Percentiles rank a stretch among this genome's conserved stretches.
phyloP scores from a whole-genome alignment of 495 filamentous ascomycete species.

The Cercophora samala region DNA sequence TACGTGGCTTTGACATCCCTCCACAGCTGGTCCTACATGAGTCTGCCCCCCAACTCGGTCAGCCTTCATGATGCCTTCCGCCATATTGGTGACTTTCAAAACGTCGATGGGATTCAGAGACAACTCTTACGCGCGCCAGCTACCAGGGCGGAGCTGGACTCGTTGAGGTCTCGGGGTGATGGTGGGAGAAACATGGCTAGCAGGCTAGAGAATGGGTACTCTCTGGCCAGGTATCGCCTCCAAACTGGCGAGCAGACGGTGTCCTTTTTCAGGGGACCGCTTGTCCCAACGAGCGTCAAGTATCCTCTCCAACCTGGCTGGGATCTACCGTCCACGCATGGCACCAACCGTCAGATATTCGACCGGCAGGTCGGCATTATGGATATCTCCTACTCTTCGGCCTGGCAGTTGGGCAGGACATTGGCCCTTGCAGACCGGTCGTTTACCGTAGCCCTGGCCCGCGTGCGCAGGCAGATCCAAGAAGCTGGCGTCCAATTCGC shows the following conservation, averaged over 20 bases:
- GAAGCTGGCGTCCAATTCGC: conserved; percentile 2
- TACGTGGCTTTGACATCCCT: conserved; percentile 42
- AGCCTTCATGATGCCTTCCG: conserved; percentile 32
- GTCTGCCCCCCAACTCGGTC: conserved; percentile 35
- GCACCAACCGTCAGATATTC: conserved; percentile 44
- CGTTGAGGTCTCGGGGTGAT: conserved; percentile 29
- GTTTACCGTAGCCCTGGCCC: conserved; percentile 29
- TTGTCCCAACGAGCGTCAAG: conserved; percentile 30
- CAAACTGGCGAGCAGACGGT: conserved; percentile 43
- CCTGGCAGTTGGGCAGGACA: conserved; percentile 46
- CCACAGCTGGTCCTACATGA: conserved; percentile 46
- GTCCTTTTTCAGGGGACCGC: conserved; percentile 42
- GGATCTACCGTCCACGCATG: conserved; percentile 32
- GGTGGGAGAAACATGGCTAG: no score
- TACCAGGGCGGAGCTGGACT: not conserved
- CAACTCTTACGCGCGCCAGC: not conserved
- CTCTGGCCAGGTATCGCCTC: conserved; percentile 32
- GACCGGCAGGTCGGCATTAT: conserved; percentile 44
- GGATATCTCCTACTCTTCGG: conserved; percentile 47
- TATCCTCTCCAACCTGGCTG: conserved; percentile 22
- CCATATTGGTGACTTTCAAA: conserved; percentile 19
- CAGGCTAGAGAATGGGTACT: no score
- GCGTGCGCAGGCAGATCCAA: conserved; percentile 25
- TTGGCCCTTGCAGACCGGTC: conserved; percentile 33
- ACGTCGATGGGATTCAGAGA: no score